Evolutionary conservation across 1,284 basidiomycete species (phyloP), one percentile per base, ranked within the genome.

Genomic region (Irpex sp.): DNA sequence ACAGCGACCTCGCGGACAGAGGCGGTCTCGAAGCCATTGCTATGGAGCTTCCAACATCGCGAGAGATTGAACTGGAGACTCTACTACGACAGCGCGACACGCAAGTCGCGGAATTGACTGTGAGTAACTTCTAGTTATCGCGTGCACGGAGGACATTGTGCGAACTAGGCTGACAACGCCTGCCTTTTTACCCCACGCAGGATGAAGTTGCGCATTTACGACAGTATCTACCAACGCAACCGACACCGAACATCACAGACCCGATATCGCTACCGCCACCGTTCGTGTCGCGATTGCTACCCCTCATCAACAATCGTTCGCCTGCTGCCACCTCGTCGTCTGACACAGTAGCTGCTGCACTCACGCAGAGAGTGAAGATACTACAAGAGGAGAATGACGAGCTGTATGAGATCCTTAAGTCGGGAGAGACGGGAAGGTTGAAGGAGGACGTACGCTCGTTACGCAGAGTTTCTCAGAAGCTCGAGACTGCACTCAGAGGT

Each of bases 301-400:
- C 88, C 17, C 87, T 87, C 70, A 76, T 93, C 63, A 81, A 80
- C 68, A 76, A 75, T 63, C 76, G 77, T 26, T 67, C 75, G 68
- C 69, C 64, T 60, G 37, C 72, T 36, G 67, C 77, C 62, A 71
- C 81, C 58, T 56, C 62, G 34, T 66, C 75, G 19, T 86, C 87
- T 4, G 82, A 79, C 66, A 88, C 89, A 0, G 86, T 90, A 34
- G 83, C 83, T 34, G 79, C 85, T 15, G 91, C 91, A 3, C 80
- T 93, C 62, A 86, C 84, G 0, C 89, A 92, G 70, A 81, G 90
- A 58, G 82, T 85, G 34, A 85, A 84, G 62, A 74, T 88, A 6
- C 77, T 93, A 7, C 92, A 93, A 72, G 87, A 91, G 60, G 91
- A 93, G 75, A 93, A 93, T 64, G 90, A 93, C 66, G 67, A 68